Base-by-base conservation (phyloP, 805 yeast genomes). In the Yamadazyma akitaensis region DNA sequence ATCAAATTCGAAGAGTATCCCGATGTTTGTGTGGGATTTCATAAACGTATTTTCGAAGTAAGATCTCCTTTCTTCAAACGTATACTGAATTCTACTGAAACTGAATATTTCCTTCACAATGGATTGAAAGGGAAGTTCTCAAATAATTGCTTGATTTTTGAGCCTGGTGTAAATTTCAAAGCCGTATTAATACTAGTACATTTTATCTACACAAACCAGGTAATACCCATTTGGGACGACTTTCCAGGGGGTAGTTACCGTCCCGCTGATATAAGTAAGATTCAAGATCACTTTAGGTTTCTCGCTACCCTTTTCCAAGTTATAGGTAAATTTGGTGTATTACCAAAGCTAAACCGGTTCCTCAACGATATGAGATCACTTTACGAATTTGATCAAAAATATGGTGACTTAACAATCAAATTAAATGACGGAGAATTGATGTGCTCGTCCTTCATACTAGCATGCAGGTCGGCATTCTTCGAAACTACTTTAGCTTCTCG, bases 401-500 rank as follows among this genome's bases (percentile, higher is more conserved):
- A 25, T 2, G 61, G 58, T 2, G 86, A 83, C 56, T 73, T 79
- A 2, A 54, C 55, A 0, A 62, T 88, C 2, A 53, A 53, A 5
- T 60, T 84, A n/a, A 51, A 63, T 1, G 82, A 80, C 53, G 81
- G 79, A 0, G 67, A 62, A n/a, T 30, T 75, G 0, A 46, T 49
- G 3, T 75, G 79, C 6, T 80, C 81, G 56, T 74, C 83, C 2
- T 67, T 71, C 10, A 63, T 88, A 4, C 56, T 90, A n/a, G 58
- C 65, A 3, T 61, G 77, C 0, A 65, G 95, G 48, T 78, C 83
- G 40, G 81, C 79, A 0, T 86, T 74, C 56, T 88, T 90, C 59
- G 82, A 79, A 46, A 72, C 83, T 0, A 52, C 80, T 2, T 70
- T 85, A 31, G 75, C 84, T 0, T 57, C 63, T 0, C 59, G 80